A percentile compares a stretch with the other conserved stretches of the same genome.
These are phyloP conservation scores for Torulaspora gathmanii DNA, from an alignment of 805 yeast genomes.

Conservation along the genomic window DNA sequence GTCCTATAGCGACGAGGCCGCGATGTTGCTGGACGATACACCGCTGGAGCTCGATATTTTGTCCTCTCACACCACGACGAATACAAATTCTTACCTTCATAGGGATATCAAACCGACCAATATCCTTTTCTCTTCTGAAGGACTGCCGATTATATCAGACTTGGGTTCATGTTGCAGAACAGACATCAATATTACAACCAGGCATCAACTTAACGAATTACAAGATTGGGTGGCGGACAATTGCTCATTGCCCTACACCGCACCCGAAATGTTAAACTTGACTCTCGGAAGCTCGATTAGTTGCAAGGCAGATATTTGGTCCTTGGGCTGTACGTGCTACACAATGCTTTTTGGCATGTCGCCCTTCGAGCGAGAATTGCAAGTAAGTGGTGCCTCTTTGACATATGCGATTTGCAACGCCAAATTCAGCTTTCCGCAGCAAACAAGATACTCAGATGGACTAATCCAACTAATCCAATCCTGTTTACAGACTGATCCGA, in stretches of 20 bases:
- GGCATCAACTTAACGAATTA: constrained; percentile 67
- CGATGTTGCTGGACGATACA: constrained; percentile 18
- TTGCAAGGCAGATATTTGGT: constrained; percentile 77
- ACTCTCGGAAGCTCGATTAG: constrained; percentile 59
- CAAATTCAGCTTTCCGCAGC: constrained; percentile 42
- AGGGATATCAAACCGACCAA: constrained; percentile 87
- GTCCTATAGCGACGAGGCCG: constrained; percentile 29
- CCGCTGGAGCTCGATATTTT: constrained; percentile 18
- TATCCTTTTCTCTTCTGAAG: constrained; percentile 70
- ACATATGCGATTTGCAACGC: constrained; percentile 71
- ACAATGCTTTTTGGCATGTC: constrained; percentile 72
- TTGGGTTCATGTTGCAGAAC: constrained; percentile 76
- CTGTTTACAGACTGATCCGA: constrained; percentile 63
- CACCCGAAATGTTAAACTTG: constrained; percentile 85
- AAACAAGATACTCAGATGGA: constrained; percentile 45
- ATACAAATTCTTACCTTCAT: constrained; percentile 54
- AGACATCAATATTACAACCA: constrained; percentile 45
- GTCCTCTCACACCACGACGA: constrained; percentile 10
- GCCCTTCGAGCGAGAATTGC: constrained; percentile 83
- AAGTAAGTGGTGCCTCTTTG: constrained; percentile 75
- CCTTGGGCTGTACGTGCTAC: constrained; percentile 79
- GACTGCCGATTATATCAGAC: constrained; percentile 75
- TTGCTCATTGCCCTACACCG: constrained; percentile 80
- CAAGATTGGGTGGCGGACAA: constrained; percentile 74
- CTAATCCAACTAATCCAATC: constrained; percentile 51